These are phyloP conservation scores for Pulveroboletus sp. DNA, from an alignment of 768 basidiomycete genomes.

Conservation along the genomic window DNA sequence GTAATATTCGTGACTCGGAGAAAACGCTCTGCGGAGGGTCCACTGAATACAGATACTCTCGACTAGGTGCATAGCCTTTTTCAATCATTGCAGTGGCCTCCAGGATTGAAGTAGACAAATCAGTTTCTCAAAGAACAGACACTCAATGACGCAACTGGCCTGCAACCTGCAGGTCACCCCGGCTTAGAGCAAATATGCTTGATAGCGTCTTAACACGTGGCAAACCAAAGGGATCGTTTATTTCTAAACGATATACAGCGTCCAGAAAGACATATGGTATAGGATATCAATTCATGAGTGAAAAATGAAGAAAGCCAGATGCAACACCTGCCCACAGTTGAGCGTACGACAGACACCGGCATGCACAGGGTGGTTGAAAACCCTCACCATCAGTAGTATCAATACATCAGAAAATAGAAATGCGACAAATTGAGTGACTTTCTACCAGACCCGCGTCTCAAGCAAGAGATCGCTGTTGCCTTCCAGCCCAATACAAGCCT, in stretches of 20 bases:
- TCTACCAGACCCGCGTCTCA: slow-evolving; percentile 83
- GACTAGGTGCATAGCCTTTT: no score
- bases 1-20: no score
- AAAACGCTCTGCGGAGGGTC: no score
- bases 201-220: no score
- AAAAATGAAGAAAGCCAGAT: neutral
- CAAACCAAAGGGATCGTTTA: slow-evolving; percentile 1
- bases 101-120: no score
- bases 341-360: slow-evolving; percentile 4
- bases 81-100: no score
- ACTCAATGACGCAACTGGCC: no score
- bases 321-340: slow-evolving; percentile 11
- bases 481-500: slow-evolving; percentile 91
- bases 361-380: slow-evolving; percentile 21
- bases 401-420: neutral
- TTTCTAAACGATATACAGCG: slow-evolving; percentile 2
- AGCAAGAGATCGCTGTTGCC: slow-evolving; percentile 80
- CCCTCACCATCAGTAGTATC: slow-evolving; percentile 3
- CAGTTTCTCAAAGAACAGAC: no score
- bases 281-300: neutral
- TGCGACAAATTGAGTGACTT: neutral
- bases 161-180: no score
- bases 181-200: no score
- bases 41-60: no score
- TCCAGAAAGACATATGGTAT: neutral